Conservation (phyloP, 257 asterid species). For the Lithospermum erythrorhizon region DNA sequence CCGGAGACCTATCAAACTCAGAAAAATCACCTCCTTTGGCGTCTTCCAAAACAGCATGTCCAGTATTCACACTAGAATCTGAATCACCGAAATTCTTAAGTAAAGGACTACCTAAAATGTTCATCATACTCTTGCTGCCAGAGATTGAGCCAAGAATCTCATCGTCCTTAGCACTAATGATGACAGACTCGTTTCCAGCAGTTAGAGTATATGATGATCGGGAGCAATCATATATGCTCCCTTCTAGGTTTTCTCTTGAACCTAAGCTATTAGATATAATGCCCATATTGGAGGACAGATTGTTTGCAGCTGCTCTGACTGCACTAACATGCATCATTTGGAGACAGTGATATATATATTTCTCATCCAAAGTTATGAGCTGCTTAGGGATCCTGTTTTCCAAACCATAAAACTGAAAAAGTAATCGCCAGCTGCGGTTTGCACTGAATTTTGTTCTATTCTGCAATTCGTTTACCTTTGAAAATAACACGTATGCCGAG, state of each 20-base stretch:
- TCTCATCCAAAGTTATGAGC: slow-evolving; percentile 57
- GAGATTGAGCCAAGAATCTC: slow-evolving; percentile 35
- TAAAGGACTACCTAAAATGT: slow-evolving; percentile 64
- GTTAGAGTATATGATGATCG: slow-evolving; percentile 24
- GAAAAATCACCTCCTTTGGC: slow-evolving; percentile 14
- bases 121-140: slow-evolving; percentile 59
- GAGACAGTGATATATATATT: slow-evolving; percentile 56
- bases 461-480: slow-evolving; percentile 3
- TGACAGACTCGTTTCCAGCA: slow-evolving; percentile 13
- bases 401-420: slow-evolving; percentile 26
- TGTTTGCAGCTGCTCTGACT: slow-evolving; percentile 31
- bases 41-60: slow-evolving; percentile 16
- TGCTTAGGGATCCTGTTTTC: slow-evolving; percentile 45
- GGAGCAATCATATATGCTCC: slow-evolving; percentile 19
- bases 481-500: slow-evolving; percentile 21
- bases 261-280: neutral
- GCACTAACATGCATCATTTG: slow-evolving; percentile 48
- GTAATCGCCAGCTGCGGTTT: slow-evolving; percentile 29
- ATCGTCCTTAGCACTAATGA: slow-evolving; percentile 14
- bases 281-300: slow-evolving; percentile 29
- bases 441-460: slow-evolving; percentile 20
- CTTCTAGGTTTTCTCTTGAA: slow-evolving; percentile 15
- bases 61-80: slow-evolving; percentile 15
- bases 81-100: slow-evolving; percentile 33
- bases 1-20: slow-evolving; percentile 19